Conservation (phyloP, 768 basidiomycete species). For the Harrya chromipes region DNA sequence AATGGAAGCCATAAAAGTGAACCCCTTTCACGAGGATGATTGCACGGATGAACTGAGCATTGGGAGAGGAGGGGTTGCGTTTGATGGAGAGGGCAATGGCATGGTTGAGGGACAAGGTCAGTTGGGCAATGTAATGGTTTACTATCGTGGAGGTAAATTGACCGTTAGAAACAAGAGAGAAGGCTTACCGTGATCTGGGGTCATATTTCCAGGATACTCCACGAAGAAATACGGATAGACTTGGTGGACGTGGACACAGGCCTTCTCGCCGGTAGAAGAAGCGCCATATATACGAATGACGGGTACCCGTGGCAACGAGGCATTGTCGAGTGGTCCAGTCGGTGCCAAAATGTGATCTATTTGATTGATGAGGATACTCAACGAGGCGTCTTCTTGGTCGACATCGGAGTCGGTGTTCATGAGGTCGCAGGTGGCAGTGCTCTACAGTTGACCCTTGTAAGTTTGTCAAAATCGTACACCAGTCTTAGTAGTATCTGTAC, state of each 20-base stretch:
- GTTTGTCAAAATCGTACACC: too few relatives aligned
- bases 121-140: conserved; percentile 61
- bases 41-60: conserved; percentile 65
- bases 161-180: not conserved
- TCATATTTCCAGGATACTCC: conserved; percentile 70
- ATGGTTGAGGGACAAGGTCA: conserved; percentile 77
- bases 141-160: conserved; percentile 44
- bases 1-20: conserved; percentile 93
- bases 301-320: conserved; percentile 62
- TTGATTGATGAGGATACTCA: conserved; percentile 47
- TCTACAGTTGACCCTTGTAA: too few relatives aligned
- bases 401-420: not conserved
- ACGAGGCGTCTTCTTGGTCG: conserved; percentile 18
- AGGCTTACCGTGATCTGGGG: conserved; percentile 57
- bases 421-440: not conserved
- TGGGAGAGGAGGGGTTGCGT: conserved; percentile 58
- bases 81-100: conserved; percentile 82
- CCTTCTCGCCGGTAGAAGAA: conserved; percentile 70
- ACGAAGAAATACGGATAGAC: conserved; percentile 93
- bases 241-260: conserved; percentile 90
- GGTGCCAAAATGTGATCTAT: conserved; percentile 63
- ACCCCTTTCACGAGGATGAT: conserved; percentile 90
- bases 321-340: conserved; percentile 64
- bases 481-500: too few relatives aligned
- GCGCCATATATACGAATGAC: conserved; percentile 84